Evolutionary conservation across 2,329 filamentous ascomycete species (phyloP), one percentile per base, ranked within the genome.

Genomic region (Colletotrichum orchidophilum): DNA sequence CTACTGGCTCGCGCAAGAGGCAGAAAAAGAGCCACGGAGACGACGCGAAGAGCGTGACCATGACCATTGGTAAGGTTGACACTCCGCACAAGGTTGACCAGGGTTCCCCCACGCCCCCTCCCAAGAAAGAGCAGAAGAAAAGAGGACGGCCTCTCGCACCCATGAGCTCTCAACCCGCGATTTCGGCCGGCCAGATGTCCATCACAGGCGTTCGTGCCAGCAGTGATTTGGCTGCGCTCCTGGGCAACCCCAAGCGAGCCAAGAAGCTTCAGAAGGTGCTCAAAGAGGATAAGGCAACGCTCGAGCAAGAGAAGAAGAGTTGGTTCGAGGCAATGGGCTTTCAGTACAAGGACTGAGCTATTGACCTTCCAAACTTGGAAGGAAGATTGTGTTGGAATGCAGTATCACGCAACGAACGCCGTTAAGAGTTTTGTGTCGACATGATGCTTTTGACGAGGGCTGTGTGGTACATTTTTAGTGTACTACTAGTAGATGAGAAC

Each of bases 251-350:
- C 3, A 29, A 59, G 46, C 53, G 59, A 26, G 21, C 58, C 5
- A 26, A 55, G 11, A 58, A 65, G 39, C 49, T 65, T 12, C 59
- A 29, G 49, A 50, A 64, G 33, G 46, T 60, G 54, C 39, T 65
- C 21, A 27, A 15, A 7, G 31, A 46, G 31, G 63, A 46, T 46
- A 46, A n/a, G 18, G 39, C 39, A 46, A 46, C n/a, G 39, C 39
- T 46, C 39, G 39, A 46, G 39, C 39, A 46, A 46, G 39, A 65
- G 63, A 66, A 61, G 39, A 71, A 70, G 72, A 68, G 59, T 58
- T 73, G 62, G 64, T 69, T 63, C 49, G 39, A 69, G 53, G 57
- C 53, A 8, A n/a, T 57, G 61, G 50, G 50, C 24, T 39, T 71
- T 15, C 31, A 55, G 27, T 55, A 72, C 31, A 73, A 29, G n/a